Conservation (phyloP, 192 early-diverging fungal genomes). For the Gonapodya prolifera region DNA sequence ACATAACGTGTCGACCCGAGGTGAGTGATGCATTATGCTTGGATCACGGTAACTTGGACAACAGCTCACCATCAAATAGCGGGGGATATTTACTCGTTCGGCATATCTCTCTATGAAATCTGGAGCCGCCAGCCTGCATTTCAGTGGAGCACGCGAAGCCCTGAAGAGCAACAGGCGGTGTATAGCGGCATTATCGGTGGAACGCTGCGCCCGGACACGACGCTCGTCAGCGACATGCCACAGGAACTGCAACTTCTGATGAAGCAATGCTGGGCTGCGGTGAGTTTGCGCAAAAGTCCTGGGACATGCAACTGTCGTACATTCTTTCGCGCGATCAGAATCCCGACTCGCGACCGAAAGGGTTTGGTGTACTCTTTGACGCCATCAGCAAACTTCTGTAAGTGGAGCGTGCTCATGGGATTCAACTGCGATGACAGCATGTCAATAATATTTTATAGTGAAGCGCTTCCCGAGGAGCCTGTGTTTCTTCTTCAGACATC, state of each 20-base stretch:
- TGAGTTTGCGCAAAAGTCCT: background rate
- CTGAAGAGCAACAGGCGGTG: background rate
- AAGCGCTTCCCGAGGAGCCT: background rate
- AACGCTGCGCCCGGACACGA: background rate
- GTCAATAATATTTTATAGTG: background rate
- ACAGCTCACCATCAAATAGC: background rate
- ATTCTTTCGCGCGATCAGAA: background rate
- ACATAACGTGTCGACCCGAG: background rate
- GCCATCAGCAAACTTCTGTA: background rate
- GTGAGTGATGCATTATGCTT: background rate
- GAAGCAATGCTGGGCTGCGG: background rate
- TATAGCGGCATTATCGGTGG: background rate
- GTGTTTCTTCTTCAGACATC: background rate
- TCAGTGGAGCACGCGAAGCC: background rate
- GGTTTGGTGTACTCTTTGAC: background rate
- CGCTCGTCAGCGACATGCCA: background rate
- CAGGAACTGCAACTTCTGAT: background rate
- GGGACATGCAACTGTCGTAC: background rate
- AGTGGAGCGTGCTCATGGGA: background rate
- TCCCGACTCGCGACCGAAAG: background rate
- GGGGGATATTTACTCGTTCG: background rate
- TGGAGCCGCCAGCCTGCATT: background rate
- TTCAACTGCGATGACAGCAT: background rate
- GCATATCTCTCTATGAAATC: background rate
- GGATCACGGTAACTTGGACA: background rate